These are phyloP conservation scores for Penicillium palitans DNA, from an alignment of 2,329 filamentous ascomycete species.

Conservation along the genomic window DNA sequence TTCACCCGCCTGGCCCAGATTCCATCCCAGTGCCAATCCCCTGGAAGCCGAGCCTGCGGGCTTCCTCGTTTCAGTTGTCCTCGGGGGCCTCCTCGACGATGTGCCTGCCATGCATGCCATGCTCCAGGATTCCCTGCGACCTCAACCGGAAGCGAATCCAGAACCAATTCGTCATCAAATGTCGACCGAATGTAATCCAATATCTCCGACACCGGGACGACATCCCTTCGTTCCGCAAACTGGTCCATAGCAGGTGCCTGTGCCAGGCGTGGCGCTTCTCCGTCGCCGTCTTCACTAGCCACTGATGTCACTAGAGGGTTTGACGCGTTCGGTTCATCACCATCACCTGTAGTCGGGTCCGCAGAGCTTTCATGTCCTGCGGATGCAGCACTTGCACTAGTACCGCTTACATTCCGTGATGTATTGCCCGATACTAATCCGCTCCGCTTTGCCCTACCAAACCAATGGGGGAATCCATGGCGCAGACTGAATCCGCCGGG, in stretches of 20 bases:
- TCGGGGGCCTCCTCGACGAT: constrained; percentile 52
- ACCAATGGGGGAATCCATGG: constrained; percentile 91
- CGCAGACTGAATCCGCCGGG: constrained; percentile 88
- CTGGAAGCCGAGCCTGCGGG: constrained; percentile 59
- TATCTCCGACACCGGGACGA: constrained; percentile 64
- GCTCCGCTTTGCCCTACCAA: constrained; percentile 59
- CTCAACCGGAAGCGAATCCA: constrained; percentile 77
- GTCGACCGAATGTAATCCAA: constrained; percentile 78
- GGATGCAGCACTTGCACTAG: constrained; percentile 27
- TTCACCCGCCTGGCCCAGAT: constrained; percentile 91
- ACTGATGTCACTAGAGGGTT: neutral
- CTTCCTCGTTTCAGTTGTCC: constrained; percentile 47
- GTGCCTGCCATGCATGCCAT: constrained; percentile 87
- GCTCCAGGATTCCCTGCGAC: constrained; percentile 87
- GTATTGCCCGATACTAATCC: constrained; percentile 35
- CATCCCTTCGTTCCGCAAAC: constrained; percentile 33
- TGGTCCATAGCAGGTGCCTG: constrained; percentile 19
- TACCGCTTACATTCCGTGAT: constrained; percentile 48
- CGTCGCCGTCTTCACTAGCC: constrained; percentile 1
- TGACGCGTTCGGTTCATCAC: constrained; percentile 3
- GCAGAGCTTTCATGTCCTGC: neutral
- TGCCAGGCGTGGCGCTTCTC: constrained; percentile 6
- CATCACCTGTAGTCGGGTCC: neutral
- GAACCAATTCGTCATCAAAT: constrained; percentile 73
- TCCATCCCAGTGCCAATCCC: constrained; percentile 96